Percentiles rank a stretch among this genome's conserved stretches.
Evolutionary conservation across 2,329 filamentous ascomycete genomes (phyloP).

Genomic region (Mariannaea elegans): DNA sequence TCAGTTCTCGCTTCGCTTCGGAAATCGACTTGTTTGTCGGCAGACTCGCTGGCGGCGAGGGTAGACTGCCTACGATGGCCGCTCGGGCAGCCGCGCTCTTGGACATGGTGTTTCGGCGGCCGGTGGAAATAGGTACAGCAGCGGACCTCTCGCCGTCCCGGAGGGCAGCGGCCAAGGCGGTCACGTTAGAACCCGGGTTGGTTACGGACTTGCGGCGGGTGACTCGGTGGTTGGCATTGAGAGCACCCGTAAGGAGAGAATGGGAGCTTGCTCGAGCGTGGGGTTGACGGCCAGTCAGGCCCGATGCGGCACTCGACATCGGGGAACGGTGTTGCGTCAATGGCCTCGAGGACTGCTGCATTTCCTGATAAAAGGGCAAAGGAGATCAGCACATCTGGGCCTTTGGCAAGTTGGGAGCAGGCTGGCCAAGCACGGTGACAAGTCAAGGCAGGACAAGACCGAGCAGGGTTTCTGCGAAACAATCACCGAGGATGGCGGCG

Average conservation of each 20-base stretch:
- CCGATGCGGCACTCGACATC: slow-evolving; percentile 67
- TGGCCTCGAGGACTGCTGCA: slow-evolving; percentile 72
- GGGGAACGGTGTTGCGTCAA: slow-evolving; percentile 70
- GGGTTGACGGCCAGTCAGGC: slow-evolving; percentile 66
- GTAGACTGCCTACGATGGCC: slow-evolving; percentile 64
- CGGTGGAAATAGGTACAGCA: slow-evolving; percentile 66
- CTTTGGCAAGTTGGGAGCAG: slow-evolving; percentile 42
- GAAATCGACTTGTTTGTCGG: slow-evolving; percentile 64
- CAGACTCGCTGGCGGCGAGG: slow-evolving; percentile 73
- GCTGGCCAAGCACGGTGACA: slow-evolving; percentile 42
- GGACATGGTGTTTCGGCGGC: slow-evolving; percentile 74
- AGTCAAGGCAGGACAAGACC: slow-evolving; percentile 30
- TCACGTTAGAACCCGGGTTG: slow-evolving; percentile 75
- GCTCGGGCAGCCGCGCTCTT: slow-evolving; percentile 66
- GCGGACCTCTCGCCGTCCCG: slow-evolving; percentile 70
- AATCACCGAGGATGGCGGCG: slow-evolving; percentile 33
- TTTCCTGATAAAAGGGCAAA: slow-evolving; percentile 60
- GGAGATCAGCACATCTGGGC: slow-evolving; percentile 48
- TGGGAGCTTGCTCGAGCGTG: slow-evolving; percentile 83
- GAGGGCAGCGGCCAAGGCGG: slow-evolving; percentile 77
- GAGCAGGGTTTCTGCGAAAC: slow-evolving; percentile 32
- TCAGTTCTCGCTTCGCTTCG: slow-evolving; percentile 58
- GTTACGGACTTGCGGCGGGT: slow-evolving; percentile 95
- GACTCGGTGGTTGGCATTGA: slow-evolving; percentile 85
- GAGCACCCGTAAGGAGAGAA: slow-evolving; percentile 78